Evolutionary conservation across 257 asterid genomes (phyloP).

Genomic region (Solanum clarkiae): DNA sequence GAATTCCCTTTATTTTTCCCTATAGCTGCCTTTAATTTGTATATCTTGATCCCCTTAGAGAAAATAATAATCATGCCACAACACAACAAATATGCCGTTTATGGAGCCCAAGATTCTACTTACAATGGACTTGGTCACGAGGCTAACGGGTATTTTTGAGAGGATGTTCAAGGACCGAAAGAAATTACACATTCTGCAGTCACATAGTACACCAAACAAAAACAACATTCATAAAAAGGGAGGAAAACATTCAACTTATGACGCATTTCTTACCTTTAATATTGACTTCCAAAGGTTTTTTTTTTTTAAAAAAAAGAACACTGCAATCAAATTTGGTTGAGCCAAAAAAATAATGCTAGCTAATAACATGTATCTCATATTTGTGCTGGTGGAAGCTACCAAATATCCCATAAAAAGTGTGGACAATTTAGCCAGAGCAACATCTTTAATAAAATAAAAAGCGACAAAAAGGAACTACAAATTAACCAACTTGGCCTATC

Average conservation of each 20-base stretch:
- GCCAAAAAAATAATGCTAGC: neutral
- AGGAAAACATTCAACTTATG: neutral
- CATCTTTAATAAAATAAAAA: no score
- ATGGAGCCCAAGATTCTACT: no score
- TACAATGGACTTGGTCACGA: neutral
- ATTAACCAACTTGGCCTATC: constrained; percentile 22
- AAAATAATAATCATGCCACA: no score
- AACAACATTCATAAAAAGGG: neutral
- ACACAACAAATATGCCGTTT: no score
- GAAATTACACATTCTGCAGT: neutral
- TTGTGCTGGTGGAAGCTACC: neutral
- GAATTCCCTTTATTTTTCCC: neutral
- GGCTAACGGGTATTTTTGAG: neutral
- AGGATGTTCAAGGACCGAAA: neutral
- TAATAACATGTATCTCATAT: no score
- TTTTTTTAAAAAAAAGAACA: neutral
- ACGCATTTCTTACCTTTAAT: neutral
- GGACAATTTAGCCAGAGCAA: neutral
- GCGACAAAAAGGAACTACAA: neutral
- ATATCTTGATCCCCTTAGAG: no score
- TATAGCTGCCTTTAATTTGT: neutral
- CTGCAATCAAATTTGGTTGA: neutral
- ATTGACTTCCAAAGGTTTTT: neutral
- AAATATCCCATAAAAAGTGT: neutral
- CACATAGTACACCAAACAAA: neutral